A percentile compares a stretch with the other conserved stretches of the same genome.
These are phyloP conservation scores for Thuidium tamariscinum DNA, from an alignment of 225 moss, liverwort and hornwort species.

Conservation along the genomic window DNA sequence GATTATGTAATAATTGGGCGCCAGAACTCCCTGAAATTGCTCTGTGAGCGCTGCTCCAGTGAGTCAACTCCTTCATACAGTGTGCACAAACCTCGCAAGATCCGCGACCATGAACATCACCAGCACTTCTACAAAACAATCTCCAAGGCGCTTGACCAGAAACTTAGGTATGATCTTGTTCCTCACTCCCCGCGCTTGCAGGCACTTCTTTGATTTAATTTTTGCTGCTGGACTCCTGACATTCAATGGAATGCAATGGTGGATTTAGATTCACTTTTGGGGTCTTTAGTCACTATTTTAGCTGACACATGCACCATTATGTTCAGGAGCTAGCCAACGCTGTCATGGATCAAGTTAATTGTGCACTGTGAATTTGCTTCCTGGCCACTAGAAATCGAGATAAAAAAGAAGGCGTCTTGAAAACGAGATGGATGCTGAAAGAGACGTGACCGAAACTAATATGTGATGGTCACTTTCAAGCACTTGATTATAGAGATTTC, in stretches of 20 bases:
- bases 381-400: neutral
- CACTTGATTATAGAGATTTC: neutral
- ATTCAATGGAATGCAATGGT: neutral
- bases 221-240: neutral
- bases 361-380: neutral
- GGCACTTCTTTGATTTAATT: neutral
- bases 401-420: neutral
- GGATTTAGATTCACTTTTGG: neutral
- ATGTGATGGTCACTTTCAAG: neutral
- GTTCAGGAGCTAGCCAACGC: constrained; percentile 7
- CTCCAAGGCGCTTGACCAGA: constrained; percentile 38
- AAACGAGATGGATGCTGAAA: neutral
- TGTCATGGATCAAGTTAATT: neutral
- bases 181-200: neutral
- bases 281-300: neutral
- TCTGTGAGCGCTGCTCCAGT: constrained; percentile 28
- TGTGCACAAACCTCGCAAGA: constrained; percentile 40
- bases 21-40: constrained; percentile 30
- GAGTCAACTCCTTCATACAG: constrained; percentile 21
- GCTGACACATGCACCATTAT: neutral
- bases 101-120: constrained; percentile 33
- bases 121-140: constrained; percentile 43
- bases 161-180: constrained; percentile 17
- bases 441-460: neutral
- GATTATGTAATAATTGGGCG: constrained; percentile 21